Evolutionary conservation across 345 rosid species (phyloP), one percentile per base, ranked within the genome.

Genomic region (Hibiscus mutabilis): DNA sequence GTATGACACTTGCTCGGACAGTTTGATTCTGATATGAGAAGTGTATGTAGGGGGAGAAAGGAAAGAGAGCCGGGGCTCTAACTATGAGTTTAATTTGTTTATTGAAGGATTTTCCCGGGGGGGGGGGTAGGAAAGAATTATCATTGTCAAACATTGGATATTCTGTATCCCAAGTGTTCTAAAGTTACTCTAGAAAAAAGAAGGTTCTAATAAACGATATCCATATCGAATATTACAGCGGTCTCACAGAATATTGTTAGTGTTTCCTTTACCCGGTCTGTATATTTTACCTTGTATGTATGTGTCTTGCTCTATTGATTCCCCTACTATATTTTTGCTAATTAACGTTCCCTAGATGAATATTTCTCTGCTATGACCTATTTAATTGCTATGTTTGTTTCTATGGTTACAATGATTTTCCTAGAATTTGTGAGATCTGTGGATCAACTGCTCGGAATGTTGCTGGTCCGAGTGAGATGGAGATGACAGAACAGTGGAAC

Each of bases 361-460:
- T 3, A 44, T 18, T 65, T 52, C 21, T 1, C 42, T 37, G 31
- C 2, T 52, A 52, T 35, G 15, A n/a, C 42, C 10, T 37, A 37
- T 27, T 15, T 64, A 11, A 12, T 19, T 40, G 44, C 22, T 11
- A 0, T 0, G 8, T 52, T 18, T 51, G 35, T 31, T 3, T 61
- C 19, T 2, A 51, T 35, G 29, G 7, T 7, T 31, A 31, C 35
- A 31, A 31, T 4, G 35, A 21, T 42, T 14, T 6, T 1, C 76
- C 75, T 84, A 92, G 98, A 82, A 91, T 87, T 56, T 92, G 98
- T 76, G 98, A 92, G 85, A 91, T 92, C 16, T 92, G 98, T 33
- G 95, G 98, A 60, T 85, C 96, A n/a, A 71, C 85, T 27, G 98
- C 98, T 0, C 79, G 77, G 13, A 92, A 92, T 57, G 87, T 92